Base-by-base conservation (phyloP, 192 early-diverging fungal genomes). In the Oehlia diaphana region DNA sequence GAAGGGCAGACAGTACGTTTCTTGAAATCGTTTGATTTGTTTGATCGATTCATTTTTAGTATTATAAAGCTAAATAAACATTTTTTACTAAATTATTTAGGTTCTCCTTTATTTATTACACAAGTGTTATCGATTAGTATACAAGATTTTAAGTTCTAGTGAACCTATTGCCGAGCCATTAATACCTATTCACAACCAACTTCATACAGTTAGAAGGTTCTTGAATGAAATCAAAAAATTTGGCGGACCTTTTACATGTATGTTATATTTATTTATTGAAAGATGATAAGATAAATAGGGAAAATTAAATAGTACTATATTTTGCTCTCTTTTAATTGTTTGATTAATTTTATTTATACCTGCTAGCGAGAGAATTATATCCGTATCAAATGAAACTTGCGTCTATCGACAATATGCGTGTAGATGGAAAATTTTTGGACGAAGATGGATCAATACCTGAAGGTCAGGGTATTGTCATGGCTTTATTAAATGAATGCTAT, bases 311-410 rank as follows among this genome's bases (percentile, higher is more conserved):
- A 12, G 44, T 47, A 10, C 12, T 47, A 47, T 31, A 26, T 47
- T 12, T 47, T 1, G 10, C 12, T 47, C 44, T 47, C 44, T 44
- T 44, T 9, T 44, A 44, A 44, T 44, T 9, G 42, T 10, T 44
- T 9, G 42, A 44, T 44, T 44, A 9, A 44, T 71, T 7, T 47
- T 2, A 71, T 71, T 71, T 16, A 37, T 67, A 50, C 14, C 28
- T 76, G n/a, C 19, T 79, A 88, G 87, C 87, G 9, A 88, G 89
- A 42, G 93, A 95, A 64, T 79, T 96, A 67, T 92, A 95, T 83
- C 93, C 93, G 21, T 97, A 96, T 85, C 94, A 96, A 84, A 92
- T 97, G 90, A 95, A 95, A 78, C 85, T 97, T 58, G 88, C 92
- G 0, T 90, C 88, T 42, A 92, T 97, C 82, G 94, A 97, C 68